Evolutionary conservation across 768 basidiomycete genomes (phyloP).

Genomic region (Termitomyces titanicus): DNA sequence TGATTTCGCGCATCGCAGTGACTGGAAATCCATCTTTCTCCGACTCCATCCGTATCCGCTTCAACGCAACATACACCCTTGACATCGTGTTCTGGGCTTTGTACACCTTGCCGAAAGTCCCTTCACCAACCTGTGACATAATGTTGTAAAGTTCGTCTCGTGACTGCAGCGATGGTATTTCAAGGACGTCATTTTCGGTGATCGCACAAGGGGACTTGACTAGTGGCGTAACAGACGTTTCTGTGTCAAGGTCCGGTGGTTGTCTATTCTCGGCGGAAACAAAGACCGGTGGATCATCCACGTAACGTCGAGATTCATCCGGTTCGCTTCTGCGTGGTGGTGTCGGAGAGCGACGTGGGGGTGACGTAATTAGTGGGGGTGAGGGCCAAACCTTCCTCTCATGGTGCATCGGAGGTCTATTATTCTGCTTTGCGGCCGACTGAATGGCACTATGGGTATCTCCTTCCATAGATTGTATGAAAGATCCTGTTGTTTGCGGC

Average conservation of each 20-base stretch:
- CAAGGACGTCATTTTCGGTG: constrained; percentile 9
- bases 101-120: constrained; percentile 97
- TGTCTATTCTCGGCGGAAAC: not conserved
- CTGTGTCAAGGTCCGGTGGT: not conserved
- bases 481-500: not conserved
- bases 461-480: constrained; percentile 1
- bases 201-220: constrained; percentile 4
- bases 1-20: constrained; percentile 98
- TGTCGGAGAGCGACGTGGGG: not conserved
- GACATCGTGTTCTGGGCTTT: constrained; percentile 85
- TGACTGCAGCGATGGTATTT: constrained; percentile 18
- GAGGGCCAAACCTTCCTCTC: constrained; percentile 16
- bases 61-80: constrained; percentile 82
- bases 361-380: constrained; percentile 1
- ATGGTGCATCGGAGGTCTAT: constrained; percentile 2
- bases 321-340: constrained; percentile 1
- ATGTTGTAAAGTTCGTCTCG: constrained; percentile 73
- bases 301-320: not conserved
- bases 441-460: not conserved
- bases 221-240: not conserved
- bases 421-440: not conserved
- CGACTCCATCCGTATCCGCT: constrained; percentile 96
- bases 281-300: not conserved
- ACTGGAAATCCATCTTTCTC: constrained; percentile 98
- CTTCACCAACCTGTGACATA: constrained; percentile 93